Percentiles rank a stretch among this genome's conserved stretches.
phyloP scores from a whole-genome alignment of 768 basidiomycete genomes.

The Neoboletus magnificus region DNA sequence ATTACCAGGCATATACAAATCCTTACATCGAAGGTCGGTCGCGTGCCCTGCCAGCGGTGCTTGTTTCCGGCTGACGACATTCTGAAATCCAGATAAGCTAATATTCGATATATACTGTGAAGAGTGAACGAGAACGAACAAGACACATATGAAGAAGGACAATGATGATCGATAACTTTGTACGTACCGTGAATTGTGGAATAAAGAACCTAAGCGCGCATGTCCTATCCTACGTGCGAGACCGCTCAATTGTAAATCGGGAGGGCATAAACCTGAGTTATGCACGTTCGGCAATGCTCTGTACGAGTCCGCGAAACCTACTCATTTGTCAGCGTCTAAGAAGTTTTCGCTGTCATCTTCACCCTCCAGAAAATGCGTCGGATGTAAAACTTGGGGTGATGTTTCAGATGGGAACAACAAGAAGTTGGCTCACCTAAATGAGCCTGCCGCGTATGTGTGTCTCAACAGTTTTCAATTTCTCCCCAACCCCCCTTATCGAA shows the following conservation, averaged over 20 bases:
- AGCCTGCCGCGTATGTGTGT: conserved; percentile 74
- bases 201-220: not conserved
- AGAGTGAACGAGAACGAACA: conserved; percentile 4
- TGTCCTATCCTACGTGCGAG: not conserved
- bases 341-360: conserved; percentile 93
- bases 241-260: conserved; percentile 61
- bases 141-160: not conserved
- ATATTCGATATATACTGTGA: conserved; percentile 23
- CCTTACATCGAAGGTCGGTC: conserved; percentile 21
- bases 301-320: not conserved
- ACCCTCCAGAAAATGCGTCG: conserved; percentile 86
- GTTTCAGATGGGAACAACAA: not conserved
- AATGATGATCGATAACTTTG: not conserved
- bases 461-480: conserved; percentile 80
- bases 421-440: conserved; percentile 65
- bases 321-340: conserved; percentile 77
- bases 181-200: conserved; percentile 3
- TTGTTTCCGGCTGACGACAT: not conserved
- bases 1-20: conserved; percentile 2
- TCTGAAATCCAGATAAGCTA: conserved; percentile 12
- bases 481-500: conserved; percentile 82
- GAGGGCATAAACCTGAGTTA: conserved; percentile 56
- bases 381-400: conserved; percentile 63
- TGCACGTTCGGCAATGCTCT: conserved; percentile 3
- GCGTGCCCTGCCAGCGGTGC: not conserved